phyloP scores from a whole-genome alignment of 768 basidiomycete genomes.

The Pleurotus djamor region DNA sequence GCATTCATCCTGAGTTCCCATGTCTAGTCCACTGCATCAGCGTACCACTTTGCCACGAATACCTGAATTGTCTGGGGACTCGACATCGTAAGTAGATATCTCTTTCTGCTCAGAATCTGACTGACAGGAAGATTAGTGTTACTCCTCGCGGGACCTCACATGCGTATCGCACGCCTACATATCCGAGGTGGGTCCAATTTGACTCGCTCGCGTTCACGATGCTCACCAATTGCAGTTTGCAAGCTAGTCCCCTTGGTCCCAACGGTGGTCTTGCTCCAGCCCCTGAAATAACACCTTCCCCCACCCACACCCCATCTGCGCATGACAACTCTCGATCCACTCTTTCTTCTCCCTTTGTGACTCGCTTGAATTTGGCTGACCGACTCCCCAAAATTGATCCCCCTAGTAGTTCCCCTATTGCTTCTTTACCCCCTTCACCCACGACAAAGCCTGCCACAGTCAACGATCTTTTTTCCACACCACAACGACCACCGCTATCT shows the following conservation, averaged over 20 bases:
- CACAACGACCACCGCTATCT: constrained; percentile 17
- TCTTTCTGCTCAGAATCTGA: background rate
- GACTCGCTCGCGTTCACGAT: background rate
- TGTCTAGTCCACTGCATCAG: constrained; percentile 19
- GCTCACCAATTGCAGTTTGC: constrained; percentile 13
- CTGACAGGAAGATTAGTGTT: background rate
- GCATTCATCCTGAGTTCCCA: constrained; percentile 5
- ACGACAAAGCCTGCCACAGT: constrained; percentile 15
- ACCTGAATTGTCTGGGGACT: background rate
- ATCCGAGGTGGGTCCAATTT: background rate
- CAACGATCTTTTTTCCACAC: constrained; percentile 24
- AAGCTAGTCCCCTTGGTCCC: constrained; percentile 13
- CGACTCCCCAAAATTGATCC: constrained; percentile 15
- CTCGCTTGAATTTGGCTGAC: constrained; percentile 29
- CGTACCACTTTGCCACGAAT: constrained; percentile 15
- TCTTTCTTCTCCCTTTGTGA: constrained; percentile 48
- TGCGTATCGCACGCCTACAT: background rate
- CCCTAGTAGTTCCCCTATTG: constrained; percentile 10
- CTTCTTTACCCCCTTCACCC: constrained; percentile 11
- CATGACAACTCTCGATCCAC: constrained; percentile 25
- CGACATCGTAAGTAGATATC: background rate
- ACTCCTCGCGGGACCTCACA: background rate
- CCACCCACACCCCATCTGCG: constrained; percentile 22
- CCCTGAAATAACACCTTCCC: constrained; percentile 10
- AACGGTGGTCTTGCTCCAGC: constrained; percentile 18